phyloP scores from a whole-genome alignment of 768 basidiomycete species.

The Hemileccinum impolitum region DNA sequence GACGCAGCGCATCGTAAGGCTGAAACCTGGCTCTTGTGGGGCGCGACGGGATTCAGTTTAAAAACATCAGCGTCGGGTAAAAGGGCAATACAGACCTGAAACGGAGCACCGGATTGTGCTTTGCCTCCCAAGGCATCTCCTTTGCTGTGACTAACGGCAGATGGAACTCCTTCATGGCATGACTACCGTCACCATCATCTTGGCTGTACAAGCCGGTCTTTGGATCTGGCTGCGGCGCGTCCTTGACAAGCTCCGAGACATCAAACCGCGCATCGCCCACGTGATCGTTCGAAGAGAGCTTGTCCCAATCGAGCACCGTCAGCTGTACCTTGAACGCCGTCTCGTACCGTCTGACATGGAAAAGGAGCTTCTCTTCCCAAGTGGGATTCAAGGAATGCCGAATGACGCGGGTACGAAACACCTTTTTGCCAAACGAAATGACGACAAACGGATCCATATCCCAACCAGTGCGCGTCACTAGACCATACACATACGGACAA shows the following conservation, averaged over 20 bases:
- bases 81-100: slow-evolving; percentile 46
- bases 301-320: slow-evolving; percentile 95
- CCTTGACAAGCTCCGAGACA: slow-evolving; percentile 63
- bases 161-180: slow-evolving; percentile 70
- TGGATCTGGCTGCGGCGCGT: slow-evolving; percentile 63
- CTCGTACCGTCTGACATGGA: slow-evolving; percentile 91
- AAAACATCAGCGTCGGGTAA: not conserved
- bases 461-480: slow-evolving; percentile 84
- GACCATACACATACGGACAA: too few species aligned
- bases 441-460: slow-evolving; percentile 99
- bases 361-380: slow-evolving; percentile 95
- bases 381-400: slow-evolving; percentile 81
- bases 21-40: slow-evolving; percentile 81
- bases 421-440: slow-evolving; percentile 94
- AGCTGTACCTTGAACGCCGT: slow-evolving; percentile 74
- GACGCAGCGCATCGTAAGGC: slow-evolving; percentile 88
- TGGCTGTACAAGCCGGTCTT: slow-evolving; percentile 46
- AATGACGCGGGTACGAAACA: slow-evolving; percentile 89
- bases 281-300: slow-evolving; percentile 82
- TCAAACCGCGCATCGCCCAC: slow-evolving; percentile 78
- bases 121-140: slow-evolving; percentile 68
- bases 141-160: slow-evolving; percentile 60
- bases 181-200: slow-evolving; percentile 29
- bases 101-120: slow-evolving; percentile 64
- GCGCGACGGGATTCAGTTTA: slow-evolving; percentile 6